phyloP scores from a whole-genome alignment of 768 basidiomycete genomes.

The Mycena haematopus region DNA sequence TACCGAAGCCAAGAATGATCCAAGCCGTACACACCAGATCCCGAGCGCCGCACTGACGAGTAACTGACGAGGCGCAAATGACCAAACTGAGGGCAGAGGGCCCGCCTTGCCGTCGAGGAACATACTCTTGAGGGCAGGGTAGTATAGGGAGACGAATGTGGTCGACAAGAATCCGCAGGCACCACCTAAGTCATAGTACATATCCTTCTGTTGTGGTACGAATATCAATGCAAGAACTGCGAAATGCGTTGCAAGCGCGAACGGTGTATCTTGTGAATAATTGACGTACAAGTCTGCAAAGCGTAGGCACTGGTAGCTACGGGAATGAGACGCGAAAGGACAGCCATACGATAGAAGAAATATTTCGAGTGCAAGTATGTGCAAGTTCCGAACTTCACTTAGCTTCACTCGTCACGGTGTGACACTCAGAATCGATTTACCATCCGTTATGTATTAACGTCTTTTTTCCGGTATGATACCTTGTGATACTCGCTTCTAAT shows the following conservation, averaged over 20 bases:
- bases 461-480: too few species aligned
- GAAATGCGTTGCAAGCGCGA: constrained; percentile 7
- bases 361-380: too few species aligned
- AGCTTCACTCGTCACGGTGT: too few species aligned
- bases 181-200: constrained; percentile 71
- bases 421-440: too few species aligned
- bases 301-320: constrained; percentile 55
- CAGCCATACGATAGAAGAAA: constrained; percentile 40
- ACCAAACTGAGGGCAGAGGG: constrained; percentile 48
- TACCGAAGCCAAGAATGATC: constrained; percentile 62
- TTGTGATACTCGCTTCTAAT: too few species aligned
- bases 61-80: constrained; percentile 66
- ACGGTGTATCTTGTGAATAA: background rate
- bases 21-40: constrained; percentile 69
- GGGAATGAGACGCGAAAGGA: constrained; percentile 62
- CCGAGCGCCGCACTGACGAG: constrained; percentile 61
- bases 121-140: constrained; percentile 58
- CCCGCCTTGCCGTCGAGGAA: constrained; percentile 48
- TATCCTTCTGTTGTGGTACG: constrained; percentile 70
- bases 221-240: constrained; percentile 63
- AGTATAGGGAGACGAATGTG: constrained; percentile 66
- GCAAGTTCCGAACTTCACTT: too few species aligned
- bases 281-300: constrained; percentile 51
- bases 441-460: too few species aligned
- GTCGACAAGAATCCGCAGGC: constrained; percentile 70